These are phyloP conservation scores for Cercis canadensis DNA, from an alignment of 306 rosid genomes.

Conservation along the genomic window DNA sequence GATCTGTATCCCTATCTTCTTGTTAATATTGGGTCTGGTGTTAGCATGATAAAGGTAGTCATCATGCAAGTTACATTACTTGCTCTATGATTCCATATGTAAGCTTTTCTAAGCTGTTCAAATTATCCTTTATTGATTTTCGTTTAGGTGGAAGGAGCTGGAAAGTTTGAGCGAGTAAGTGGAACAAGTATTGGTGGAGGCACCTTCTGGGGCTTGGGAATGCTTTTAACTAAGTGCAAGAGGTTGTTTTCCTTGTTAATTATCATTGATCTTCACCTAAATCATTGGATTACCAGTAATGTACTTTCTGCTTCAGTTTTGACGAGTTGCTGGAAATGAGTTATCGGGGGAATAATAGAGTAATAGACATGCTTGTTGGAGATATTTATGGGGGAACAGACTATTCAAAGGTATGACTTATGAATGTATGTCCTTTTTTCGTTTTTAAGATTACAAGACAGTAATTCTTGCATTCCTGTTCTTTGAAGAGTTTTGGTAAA, in stretches of 20 bases:
- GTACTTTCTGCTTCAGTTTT: constrained; percentile 62
- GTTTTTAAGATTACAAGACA: constrained; percentile 22
- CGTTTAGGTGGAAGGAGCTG: constrained; percentile 86
- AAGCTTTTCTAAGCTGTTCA: constrained; percentile 11
- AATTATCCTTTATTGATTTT: constrained; percentile 34
- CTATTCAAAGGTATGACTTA: constrained; percentile 73
- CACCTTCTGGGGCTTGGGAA: constrained; percentile 98
- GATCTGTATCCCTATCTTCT: constrained; percentile 93
- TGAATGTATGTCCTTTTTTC: constrained; percentile 31
- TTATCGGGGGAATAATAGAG: constrained; percentile 86
- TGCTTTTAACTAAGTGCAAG: constrained; percentile 86
- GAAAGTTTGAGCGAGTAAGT: constrained; percentile 91
- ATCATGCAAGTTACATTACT: constrained; percentile 30
- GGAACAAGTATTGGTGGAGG: constrained; percentile 99
- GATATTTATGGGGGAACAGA: constrained; percentile 95
- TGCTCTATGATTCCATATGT: constrained; percentile 32
- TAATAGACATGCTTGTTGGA: constrained; percentile 94
- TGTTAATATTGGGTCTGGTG: constrained; percentile 96
- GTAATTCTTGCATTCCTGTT: constrained; percentile 3
- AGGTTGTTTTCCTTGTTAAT: constrained; percentile 53
- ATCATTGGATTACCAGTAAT: constrained; percentile 25
- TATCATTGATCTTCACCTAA: constrained; percentile 30
- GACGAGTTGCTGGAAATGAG: constrained; percentile 95
- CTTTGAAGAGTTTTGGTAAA: constrained; percentile 4
- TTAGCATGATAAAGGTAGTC: constrained; percentile 93